Percentiles rank a stretch among this genome's conserved stretches.
These are phyloP conservation scores for Fallopia convolvulus DNA, from an alignment of 148 eudicot species.

Conservation along the genomic window DNA sequence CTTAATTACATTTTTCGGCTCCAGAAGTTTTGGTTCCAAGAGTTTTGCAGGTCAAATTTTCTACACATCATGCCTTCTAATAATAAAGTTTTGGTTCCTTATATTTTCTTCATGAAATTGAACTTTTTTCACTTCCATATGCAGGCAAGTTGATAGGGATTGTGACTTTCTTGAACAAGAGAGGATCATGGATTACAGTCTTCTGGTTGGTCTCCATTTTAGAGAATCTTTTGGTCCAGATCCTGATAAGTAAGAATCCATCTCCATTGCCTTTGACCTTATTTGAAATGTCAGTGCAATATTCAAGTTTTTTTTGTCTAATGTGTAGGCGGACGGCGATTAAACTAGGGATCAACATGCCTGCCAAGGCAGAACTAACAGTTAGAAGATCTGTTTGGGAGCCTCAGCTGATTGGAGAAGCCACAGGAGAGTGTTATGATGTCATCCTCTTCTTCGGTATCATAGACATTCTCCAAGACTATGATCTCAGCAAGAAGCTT, in stretches of 20 bases:
- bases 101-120: not conserved
- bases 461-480: slow-evolving; percentile 68
- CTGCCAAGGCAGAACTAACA: slow-evolving; percentile 55
- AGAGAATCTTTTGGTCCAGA: slow-evolving; percentile 38
- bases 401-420: slow-evolving; percentile 44
- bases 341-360: slow-evolving; percentile 56
- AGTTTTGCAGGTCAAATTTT: slow-evolving; percentile 57
- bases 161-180: slow-evolving; percentile 69
- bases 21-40: slow-evolving; percentile 71
- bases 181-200: slow-evolving; percentile 73
- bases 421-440: slow-evolving; percentile 57
- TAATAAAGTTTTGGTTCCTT: no score
- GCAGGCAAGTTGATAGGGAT: slow-evolving; percentile 75
- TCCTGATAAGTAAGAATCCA: slow-evolving; percentile 32
- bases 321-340: slow-evolving; percentile 38
- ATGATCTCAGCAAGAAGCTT: slow-evolving; percentile 72
- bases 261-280: not conserved
- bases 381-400: slow-evolving; percentile 48
- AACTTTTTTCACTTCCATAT: slow-evolving; percentile 14
- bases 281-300: not conserved
- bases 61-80: not conserved
- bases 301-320: not conserved
- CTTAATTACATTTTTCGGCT: slow-evolving; percentile 66
- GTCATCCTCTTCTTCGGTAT: slow-evolving; percentile 58
- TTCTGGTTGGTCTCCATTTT: slow-evolving; percentile 57